Evolutionary conservation across 192 early-diverging fungal genomes (phyloP), one percentile per base, ranked within the genome.

Genomic region (Cladochytrium replicatum): DNA sequence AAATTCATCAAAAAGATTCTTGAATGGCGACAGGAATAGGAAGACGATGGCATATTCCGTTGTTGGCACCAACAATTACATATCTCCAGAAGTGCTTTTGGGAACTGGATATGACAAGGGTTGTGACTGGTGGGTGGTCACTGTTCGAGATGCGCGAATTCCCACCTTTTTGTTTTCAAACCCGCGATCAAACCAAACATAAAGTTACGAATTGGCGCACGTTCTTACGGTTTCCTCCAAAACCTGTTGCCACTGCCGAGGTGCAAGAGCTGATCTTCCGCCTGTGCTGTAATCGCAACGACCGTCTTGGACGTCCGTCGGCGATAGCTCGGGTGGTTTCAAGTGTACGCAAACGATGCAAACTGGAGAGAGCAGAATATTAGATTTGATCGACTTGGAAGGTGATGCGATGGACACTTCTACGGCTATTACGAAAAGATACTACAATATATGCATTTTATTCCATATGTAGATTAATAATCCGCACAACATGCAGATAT

Each of bases 41-140:
- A 72, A 61, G 29, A 44, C 67, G 8, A 63, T 60, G 27, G 65
- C 68, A 6, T 73, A 43, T 43, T 70, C 67, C 8, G 43, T 74
- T 6, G 72, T 74, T 8, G 71, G 71, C 19, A 73, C 71, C 17
- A 57, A 63, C 45, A 70, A 74, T 52, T 77, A 76, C 56, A 66
- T 70, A 39, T 72, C 74, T 0, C 74, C 74, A 11, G 74, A 77
- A 48, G 60, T 77, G n/a, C 52, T 77, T 17, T 41, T 52, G 6
- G 73, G 69, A 9, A 43, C 15, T 1, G 74, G 74, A 7, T 75
- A 84, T 48, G 77, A 77, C 9, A 66, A 74, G 15, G 63, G 68
- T 27, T 83, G 78, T 50, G 83, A 85, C 54, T 85, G 83, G 83
- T 85, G 83, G 83, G 74, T 70, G 31, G 59, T 83, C 4, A 82